Base-by-base conservation (phyloP, 1,284 basidiomycete genomes). In the Limonomyces culmigenus region DNA sequence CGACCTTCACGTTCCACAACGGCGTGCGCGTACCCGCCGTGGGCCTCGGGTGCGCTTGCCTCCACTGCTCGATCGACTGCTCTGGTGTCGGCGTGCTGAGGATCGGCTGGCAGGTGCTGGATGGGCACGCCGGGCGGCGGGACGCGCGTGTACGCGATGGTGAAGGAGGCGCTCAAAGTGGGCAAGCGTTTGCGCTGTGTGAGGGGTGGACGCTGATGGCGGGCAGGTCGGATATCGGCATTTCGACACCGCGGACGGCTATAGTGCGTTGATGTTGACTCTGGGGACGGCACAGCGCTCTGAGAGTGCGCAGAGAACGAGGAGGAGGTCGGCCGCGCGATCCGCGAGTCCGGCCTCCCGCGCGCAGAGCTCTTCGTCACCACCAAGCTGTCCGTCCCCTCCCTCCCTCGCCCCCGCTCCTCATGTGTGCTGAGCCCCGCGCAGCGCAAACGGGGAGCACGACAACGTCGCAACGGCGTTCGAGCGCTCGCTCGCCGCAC, bases 141-240 rank as follows among this genome's bases (percentile, higher is more conserved):
- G 43, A 56, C 60, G 36, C 59, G 55, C 39, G 60, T 45, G 32
- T 47, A 55, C 33, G 62, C 75, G 39, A 77, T 63, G 42, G 67
- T 85, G 44, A 84, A 83, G 62, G 81, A 72, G 21, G 79, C 80
- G 29, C 69, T 67, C 38, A 56, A 65, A 45, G 83, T 85, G 64
- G 79, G n/a, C n/a, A n/a, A n/a, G 80, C 48, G 70, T 70, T 15
- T 56, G 85, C 36, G 84, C 84, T 34, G 69, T 88, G 37, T 83
- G 83, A 71, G 46, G 30, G 53, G 44, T 40, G 18, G 38, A 39
- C n/a, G 10, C 23, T 16, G n/a, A 20, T 4, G 25, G 14, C 19
- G 33, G 12, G n/a, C n/a, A n/a, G n/a, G n/a, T n/a, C n/a, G n/a
- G n/a, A n/a, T n/a, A n/a, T n/a, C n/a, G 13, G 19, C 10, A 16